phyloP scores from a whole-genome alignment of 208 protist genomes.

The Trypanosoma avium region DNA sequence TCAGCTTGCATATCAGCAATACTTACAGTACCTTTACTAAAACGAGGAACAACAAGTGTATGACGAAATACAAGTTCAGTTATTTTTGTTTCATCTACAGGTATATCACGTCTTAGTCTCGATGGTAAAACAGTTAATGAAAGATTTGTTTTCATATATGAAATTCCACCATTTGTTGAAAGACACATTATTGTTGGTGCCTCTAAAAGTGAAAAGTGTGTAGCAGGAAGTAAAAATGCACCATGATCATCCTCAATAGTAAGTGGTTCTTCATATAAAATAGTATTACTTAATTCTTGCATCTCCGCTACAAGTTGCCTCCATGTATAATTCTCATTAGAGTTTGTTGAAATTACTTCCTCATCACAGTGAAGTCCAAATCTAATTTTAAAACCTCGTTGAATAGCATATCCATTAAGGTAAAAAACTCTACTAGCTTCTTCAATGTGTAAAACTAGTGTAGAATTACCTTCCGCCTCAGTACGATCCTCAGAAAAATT shows the following conservation, averaged over 20 bases:
- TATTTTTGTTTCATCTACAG: constrained; percentile 37
- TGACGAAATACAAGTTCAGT: constrained; percentile 41
- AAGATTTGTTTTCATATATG: constrained; percentile 41
- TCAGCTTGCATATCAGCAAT: constrained; percentile 26
- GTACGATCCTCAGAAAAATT: constrained; percentile 28
- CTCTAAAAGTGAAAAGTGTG: constrained; percentile 30
- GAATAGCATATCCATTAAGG: constrained; percentile 75
- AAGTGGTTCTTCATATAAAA: constrained; percentile 53
- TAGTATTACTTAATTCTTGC: constrained; percentile 46
- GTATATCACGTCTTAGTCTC: constrained; percentile 38
- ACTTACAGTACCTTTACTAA: constrained; percentile 48
- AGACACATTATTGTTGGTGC: constrained; percentile 40
- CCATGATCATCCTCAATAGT: constrained; percentile 62
- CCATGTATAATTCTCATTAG: neutral
- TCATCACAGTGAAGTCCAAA: constrained; percentile 57
- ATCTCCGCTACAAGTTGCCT: constrained; percentile 9
- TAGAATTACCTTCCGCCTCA: constrained; percentile 47
- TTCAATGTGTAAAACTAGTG: constrained; percentile 47
- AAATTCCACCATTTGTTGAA: constrained; percentile 45
- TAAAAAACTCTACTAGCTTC: constrained; percentile 62
- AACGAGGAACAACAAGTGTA: constrained; percentile 57
- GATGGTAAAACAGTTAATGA: constrained; percentile 38
- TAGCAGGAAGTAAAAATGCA: constrained; percentile 50
- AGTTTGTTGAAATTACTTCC: constrained; percentile 19
- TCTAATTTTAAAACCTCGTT: constrained; percentile 53